A percentile compares a stretch with the other conserved stretches of the same genome.
Evolutionary conservation across 225 moss, liverwort and hornwort genomes (phyloP).

Genomic region (Thuidium tamariscinum): DNA sequence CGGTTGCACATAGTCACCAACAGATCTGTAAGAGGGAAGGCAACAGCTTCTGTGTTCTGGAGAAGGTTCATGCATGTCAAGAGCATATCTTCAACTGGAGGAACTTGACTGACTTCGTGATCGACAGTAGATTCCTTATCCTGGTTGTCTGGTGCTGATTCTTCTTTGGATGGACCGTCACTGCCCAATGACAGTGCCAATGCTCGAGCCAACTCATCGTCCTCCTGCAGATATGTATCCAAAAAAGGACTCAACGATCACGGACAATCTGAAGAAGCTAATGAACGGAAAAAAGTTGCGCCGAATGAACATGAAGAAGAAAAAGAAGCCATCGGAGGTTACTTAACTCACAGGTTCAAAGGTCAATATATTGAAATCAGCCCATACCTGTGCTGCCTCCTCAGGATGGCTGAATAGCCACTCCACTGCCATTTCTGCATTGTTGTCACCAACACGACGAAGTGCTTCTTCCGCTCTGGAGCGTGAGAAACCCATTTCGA

Average conservation of each 20-base stretch:
- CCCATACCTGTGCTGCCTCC: conserved; percentile 57
- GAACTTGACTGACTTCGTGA: conserved; percentile 48
- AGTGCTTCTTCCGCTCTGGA: conserved; percentile 88
- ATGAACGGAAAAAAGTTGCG: background rate
- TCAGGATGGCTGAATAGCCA: conserved; percentile 93
- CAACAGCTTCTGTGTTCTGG: conserved; percentile 76
- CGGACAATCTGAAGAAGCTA: background rate
- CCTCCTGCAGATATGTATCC: conserved; percentile 39
- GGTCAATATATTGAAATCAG: background rate
- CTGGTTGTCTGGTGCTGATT: conserved; percentile 31
- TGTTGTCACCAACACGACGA: conserved; percentile 71
- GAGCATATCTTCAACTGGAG: conserved; percentile 80
- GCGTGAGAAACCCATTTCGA: conserved; percentile 93
- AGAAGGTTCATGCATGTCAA: conserved; percentile 84
- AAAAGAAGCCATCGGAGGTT: background rate
- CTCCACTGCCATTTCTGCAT: conserved; percentile 89
- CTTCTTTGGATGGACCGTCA: conserved; percentile 57
- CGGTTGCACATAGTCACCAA: conserved; percentile 95
- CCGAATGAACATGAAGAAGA: background rate
- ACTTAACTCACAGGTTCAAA: background rate
- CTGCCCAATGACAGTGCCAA: conserved; percentile 70
- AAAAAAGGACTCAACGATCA: background rate
- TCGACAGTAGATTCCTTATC: conserved; percentile 56
- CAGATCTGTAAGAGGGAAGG: conserved; percentile 81
- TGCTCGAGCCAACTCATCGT: conserved; percentile 91